Conservation (phyloP, 192 early-diverging fungal species). For the Nowakowskiella sp. region DNA sequence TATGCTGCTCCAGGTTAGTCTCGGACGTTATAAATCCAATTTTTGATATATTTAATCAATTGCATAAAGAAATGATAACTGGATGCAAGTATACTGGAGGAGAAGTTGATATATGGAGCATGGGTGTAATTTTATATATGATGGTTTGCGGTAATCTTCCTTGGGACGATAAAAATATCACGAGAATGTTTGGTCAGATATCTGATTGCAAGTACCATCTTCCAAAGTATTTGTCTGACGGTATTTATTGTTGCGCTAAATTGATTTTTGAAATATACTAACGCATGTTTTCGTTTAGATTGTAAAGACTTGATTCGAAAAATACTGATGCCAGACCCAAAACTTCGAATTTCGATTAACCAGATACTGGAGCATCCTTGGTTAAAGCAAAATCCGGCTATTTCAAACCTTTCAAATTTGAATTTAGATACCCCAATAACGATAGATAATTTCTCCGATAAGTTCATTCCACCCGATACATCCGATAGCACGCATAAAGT, state of each 20-base stretch:
- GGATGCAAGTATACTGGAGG: slow-evolving; percentile 73
- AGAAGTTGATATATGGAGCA: slow-evolving; percentile 96
- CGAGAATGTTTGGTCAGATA: slow-evolving; percentile 39
- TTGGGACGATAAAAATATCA: slow-evolving; percentile 89
- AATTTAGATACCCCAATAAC: too few species aligned
- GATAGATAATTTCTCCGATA: too few species aligned
- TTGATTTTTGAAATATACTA: slow-evolving; percentile 7
- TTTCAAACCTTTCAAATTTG: slow-evolving; percentile 21
- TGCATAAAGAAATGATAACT: slow-evolving; percentile 68
- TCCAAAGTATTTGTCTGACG: slow-evolving; percentile 22
- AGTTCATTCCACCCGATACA: too few species aligned
- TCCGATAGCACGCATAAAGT: too few species aligned
- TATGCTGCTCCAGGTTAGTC: slow-evolving; percentile 45
- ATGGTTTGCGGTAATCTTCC: slow-evolving; percentile 90
- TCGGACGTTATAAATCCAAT: not conserved
- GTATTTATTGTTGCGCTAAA: slow-evolving; percentile 9
- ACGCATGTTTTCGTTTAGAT: slow-evolving; percentile 15
- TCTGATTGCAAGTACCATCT: slow-evolving; percentile 29
- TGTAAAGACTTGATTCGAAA: slow-evolving; percentile 28
- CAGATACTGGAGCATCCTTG: slow-evolving; percentile 33
- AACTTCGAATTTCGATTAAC: slow-evolving; percentile 26
- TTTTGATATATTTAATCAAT: not conserved
- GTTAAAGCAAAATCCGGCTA: slow-evolving; percentile 21
- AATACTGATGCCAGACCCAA: slow-evolving; percentile 35
- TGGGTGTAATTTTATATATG: slow-evolving; percentile 92